phyloP scores from a whole-genome alignment of 192 early-diverging fungal genomes.

The Coemansia sp. region DNA sequence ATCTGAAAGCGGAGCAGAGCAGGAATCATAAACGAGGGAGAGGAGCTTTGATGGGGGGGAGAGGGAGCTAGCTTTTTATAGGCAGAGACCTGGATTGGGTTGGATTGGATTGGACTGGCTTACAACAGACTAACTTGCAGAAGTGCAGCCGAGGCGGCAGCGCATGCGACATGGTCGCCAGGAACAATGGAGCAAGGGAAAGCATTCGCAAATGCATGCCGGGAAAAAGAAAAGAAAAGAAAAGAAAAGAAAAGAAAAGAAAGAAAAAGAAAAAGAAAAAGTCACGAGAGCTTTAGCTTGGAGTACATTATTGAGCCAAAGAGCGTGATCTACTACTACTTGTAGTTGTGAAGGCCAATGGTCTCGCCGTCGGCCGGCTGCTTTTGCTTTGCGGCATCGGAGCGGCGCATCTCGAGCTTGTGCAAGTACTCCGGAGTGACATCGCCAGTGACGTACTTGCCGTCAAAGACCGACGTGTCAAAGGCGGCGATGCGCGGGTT shows the following conservation, averaged over 20 bases:
- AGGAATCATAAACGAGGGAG: not conserved
- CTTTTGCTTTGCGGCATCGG: slow-evolving; percentile 46
- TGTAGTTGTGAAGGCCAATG: slow-evolving; percentile 56
- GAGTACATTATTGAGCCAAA: not conserved
- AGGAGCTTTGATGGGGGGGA: not conserved
- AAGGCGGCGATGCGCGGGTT: slow-evolving; percentile 79
- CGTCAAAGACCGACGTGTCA: slow-evolving; percentile 97
- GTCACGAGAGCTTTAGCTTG: not conserved
- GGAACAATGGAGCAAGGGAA: not conserved
- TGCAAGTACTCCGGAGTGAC: slow-evolving; percentile 68
- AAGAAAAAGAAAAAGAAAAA: not conserved
- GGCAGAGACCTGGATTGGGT: not conserved
- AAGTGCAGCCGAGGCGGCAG: not conserved
- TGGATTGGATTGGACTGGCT: not conserved
- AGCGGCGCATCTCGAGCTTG: slow-evolving; percentile 51
- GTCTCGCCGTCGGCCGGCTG: slow-evolving; percentile 28
- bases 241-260: not conserved
- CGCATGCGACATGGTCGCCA: not conserved
- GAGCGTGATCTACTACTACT: slow-evolving; percentile 12
- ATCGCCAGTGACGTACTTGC: slow-evolving; percentile 85
- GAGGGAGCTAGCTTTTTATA: no score
- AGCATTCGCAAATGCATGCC: slow-evolving; percentile 1
- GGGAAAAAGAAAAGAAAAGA: not conserved
- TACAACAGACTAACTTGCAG: not conserved
- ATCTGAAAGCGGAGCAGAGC: not conserved